Evolutionary conservation across 1,284 basidiomycete species (phyloP), one percentile per base, ranked within the genome.

Genomic region (Somion occarium): DNA sequence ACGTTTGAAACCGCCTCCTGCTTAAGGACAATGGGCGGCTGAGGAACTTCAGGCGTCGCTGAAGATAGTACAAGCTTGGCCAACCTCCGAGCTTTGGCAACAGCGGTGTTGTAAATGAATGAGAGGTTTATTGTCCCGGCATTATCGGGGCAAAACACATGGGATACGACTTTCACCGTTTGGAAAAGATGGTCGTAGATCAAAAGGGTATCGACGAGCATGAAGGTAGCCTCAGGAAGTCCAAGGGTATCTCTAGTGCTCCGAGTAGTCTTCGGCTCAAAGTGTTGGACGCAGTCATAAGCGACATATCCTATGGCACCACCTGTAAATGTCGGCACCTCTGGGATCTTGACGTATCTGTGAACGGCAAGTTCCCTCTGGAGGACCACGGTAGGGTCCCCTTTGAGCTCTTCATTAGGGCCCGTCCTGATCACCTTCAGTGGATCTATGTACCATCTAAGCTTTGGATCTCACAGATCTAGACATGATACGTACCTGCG

Each of bases 141-240:
- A 56, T 80, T 79, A 54, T 77, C 80, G 1, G 92, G 90, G 47
- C 88, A 82, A 71, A 95, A 90, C 55, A 99, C 89, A 65, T 99
- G 97, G 15, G 94, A 94, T 55, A 98, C 93, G 61, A 98, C 82
- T 67, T 97, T 97, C 70, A 98, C 75, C 27, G 80, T 92, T 70
- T 98, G 95, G 75, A 83, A 98, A 57, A 98, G 87, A 71, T 99
- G 97, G 68, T 99, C 97, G 69, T 95, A 99, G 64, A 98, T 85
- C 66, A 99, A 81, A 54, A 98, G 80, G 4, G 90, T 93, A 67
- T 98, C 93, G 59, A 91, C 88, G 49, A 99, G 82, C 93, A 99
- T 97, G 75, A 98, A 98, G 56, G 95, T 81, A 15, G 94, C 88
- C 68, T 99, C 97, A 3, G 97, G 97, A 49, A 99, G 90, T 19